phyloP scores from a whole-genome alignment of 2,329 filamentous ascomycete species.

The Curvularia verruculosa region DNA sequence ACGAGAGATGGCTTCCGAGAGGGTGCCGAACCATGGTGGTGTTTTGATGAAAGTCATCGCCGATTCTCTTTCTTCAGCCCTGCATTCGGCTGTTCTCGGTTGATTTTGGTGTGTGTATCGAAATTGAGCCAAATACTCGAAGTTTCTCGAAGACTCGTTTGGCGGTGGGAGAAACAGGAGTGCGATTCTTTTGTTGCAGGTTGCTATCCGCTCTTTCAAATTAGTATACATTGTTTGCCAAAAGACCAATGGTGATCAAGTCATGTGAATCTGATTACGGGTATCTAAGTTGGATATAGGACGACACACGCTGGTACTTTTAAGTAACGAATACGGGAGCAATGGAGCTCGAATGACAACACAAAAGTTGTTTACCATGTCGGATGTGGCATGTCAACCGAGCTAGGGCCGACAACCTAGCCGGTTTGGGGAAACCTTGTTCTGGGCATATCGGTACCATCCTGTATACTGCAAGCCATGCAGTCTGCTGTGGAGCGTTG shows the following conservation, averaged over 20 bases:
- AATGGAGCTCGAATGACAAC: neutral
- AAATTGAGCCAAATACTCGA: neutral
- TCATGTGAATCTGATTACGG: conserved; percentile 1
- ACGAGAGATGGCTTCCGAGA: neutral
- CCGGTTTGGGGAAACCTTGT: neutral
- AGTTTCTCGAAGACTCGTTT: neutral
- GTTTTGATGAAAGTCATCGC: conserved; percentile 10
- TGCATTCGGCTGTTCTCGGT: conserved; percentile 9
- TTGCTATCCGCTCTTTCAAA: neutral
- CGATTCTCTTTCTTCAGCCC: conserved; percentile 11
- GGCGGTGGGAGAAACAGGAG: neutral
- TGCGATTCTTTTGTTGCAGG: neutral
- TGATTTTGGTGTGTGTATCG: neutral
- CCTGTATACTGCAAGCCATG: neutral
- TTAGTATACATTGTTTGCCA: neutral
- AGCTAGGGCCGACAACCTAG: neutral
- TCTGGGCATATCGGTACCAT: neutral
- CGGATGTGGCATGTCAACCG: conserved; percentile 3
- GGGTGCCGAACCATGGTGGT: neutral
- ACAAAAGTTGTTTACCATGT: neutral
- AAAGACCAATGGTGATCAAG: neutral
- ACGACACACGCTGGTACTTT: neutral
- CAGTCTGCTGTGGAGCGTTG: neutral
- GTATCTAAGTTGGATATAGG: conserved; percentile 7
- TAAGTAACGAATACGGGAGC: neutral